A percentile compares a stretch with the other conserved stretches of the same genome.
These are phyloP conservation scores for Claviceps citrina DNA, from an alignment of 2,329 filamentous ascomycete species.

Conservation along the genomic window DNA sequence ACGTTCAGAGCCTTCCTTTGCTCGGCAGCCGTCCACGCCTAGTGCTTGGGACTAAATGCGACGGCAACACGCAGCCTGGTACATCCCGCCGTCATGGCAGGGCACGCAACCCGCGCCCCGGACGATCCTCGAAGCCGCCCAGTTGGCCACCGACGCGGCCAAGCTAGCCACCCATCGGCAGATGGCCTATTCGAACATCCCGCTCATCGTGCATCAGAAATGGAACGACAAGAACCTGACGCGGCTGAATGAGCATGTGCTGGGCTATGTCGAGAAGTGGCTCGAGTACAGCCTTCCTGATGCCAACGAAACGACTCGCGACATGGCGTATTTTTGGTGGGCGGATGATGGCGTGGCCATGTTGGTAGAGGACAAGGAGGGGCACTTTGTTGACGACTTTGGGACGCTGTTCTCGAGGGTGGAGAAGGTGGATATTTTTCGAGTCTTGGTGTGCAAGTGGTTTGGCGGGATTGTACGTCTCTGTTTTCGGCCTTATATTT, in stretches of 20 bases:
- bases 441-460: constrained; percentile 10
- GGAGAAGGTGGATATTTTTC: constrained; percentile 13
- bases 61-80: constrained; percentile 9
- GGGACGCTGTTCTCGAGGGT: constrained; percentile 9
- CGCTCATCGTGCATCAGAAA: constrained; percentile 13
- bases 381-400: constrained; percentile 8
- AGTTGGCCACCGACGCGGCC: constrained; percentile 10
- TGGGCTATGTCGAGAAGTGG: constrained; percentile 12
- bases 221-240: constrained; percentile 8
- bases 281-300: constrained; percentile 6
- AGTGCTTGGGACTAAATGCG: background rate
- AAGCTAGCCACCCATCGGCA: constrained; percentile 5
- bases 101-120: constrained; percentile 6
- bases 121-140: constrained; percentile 11
- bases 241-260: constrained; percentile 9
- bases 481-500: too few species aligned
- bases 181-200: constrained; percentile 12
- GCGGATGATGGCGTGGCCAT: constrained; percentile 9
- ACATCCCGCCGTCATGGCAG: constrained; percentile 11
- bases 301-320: constrained; percentile 1
- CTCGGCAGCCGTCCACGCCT: background rate
- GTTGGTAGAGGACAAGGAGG: constrained; percentile 10
- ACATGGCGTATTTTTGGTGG: constrained; percentile 15
- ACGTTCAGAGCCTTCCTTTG: background rate
- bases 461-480: constrained; percentile 13